Conservation (phyloP, 345 rosid species). For the Eucalyptus urophylla region DNA sequence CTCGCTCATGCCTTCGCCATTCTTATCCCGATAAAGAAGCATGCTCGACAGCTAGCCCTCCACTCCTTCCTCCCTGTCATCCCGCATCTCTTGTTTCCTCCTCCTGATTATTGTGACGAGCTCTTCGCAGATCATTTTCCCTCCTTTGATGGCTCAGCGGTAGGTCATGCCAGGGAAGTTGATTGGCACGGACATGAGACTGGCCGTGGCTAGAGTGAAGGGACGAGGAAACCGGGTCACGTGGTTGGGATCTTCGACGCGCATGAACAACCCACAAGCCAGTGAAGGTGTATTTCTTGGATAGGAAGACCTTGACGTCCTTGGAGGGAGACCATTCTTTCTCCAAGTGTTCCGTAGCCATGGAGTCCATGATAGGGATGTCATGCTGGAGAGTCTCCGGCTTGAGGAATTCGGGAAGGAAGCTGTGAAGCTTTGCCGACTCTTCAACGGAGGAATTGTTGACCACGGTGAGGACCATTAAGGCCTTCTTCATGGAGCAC, state of each 20-base stretch:
- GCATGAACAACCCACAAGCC: constrained; percentile 12
- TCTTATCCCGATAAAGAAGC: background rate
- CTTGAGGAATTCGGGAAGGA: constrained; percentile 5
- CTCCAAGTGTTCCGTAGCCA: constrained; percentile 11
- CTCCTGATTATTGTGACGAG: background rate
- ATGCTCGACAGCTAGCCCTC: background rate
- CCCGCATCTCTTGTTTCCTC: constrained; percentile 5
- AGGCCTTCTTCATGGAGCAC: constrained; percentile 2
- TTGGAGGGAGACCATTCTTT: constrained; percentile 2
- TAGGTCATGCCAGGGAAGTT: constrained; percentile 16
- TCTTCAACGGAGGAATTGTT: background rate
- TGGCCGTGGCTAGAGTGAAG: background rate
- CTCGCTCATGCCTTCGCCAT: background rate
- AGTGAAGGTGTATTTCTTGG: constrained; percentile 15
- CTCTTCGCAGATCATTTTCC: background rate
- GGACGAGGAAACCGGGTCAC: background rate
- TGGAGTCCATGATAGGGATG: constrained; percentile 14
- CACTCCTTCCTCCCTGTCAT: background rate
- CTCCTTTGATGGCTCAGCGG: constrained; percentile 1
- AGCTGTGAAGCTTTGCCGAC: background rate
- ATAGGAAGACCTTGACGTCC: constrained; percentile 6
- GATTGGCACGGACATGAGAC: constrained; percentile 9
- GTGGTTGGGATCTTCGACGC: background rate
- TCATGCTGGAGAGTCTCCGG: constrained; percentile 7
- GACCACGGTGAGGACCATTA: background rate